phyloP scores from a whole-genome alignment of 2,329 filamentous ascomycete genomes.

The Penicillium sp. region DNA sequence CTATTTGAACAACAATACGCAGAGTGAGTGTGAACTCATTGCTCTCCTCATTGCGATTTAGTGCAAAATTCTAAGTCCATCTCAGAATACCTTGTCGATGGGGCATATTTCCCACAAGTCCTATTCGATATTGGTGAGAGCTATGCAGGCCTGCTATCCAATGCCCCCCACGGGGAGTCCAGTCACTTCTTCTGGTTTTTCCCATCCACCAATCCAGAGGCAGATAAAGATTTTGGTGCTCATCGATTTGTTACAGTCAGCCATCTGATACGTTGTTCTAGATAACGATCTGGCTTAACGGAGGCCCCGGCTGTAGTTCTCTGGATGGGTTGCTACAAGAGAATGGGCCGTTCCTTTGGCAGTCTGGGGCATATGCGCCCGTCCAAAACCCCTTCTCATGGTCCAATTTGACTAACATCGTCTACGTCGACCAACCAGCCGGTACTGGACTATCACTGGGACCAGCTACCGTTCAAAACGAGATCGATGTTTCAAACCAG shows the following conservation, averaged over 20 bases:
- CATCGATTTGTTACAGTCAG: neutral
- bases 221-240: slow-evolving; percentile 45
- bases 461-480: slow-evolving; percentile 66
- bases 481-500: slow-evolving; percentile 71
- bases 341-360: slow-evolving; percentile 75
- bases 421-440: slow-evolving; percentile 61
- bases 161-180: slow-evolving; percentile 53
- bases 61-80: neutral
- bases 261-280: slow-evolving; percentile 12
- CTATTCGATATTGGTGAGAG: slow-evolving; percentile 67
- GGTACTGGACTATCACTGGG: slow-evolving; percentile 74
- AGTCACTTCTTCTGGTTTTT: slow-evolving; percentile 59
- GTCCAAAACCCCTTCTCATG: slow-evolving; percentile 72
- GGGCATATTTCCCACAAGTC: slow-evolving; percentile 69
- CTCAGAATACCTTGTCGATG: slow-evolving; percentile 69
- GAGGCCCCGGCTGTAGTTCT: slow-evolving; percentile 61
- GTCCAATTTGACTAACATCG: slow-evolving; percentile 74
- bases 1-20: slow-evolving; percentile 24
- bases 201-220: slow-evolving; percentile 50
- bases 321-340: slow-evolving; percentile 73
- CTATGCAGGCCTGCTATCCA: slow-evolving; percentile 57
- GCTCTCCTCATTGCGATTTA: too few species aligned
- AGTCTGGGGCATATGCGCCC: slow-evolving; percentile 70
- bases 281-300: slow-evolving; percentile 54
- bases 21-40: slow-evolving; percentile 8